Conservation (phyloP, 2,329 filamentous ascomycete genomes). For the Xylariales sp. region DNA sequence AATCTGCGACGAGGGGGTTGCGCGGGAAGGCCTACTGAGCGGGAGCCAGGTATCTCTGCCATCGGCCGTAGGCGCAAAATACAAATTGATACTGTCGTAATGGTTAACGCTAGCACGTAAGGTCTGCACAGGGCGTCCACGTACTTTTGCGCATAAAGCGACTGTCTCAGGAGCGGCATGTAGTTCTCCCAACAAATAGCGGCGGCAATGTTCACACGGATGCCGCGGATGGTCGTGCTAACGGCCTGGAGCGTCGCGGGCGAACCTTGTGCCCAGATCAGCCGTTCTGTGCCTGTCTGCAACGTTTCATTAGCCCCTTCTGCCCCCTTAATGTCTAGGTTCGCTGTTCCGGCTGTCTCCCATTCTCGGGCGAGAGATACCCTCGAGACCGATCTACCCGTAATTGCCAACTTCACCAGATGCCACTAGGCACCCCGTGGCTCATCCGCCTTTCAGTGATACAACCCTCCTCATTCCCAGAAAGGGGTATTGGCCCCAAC, state of each 20-base stretch:
- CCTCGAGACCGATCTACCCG: background rate
- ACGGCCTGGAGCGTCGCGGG: constrained; percentile 83
- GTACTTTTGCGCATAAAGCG: constrained; percentile 83
- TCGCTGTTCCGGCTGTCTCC: background rate
- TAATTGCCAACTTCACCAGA: background rate
- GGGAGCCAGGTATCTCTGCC: constrained; percentile 81
- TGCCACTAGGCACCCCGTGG: background rate
- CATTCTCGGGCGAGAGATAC: background rate
- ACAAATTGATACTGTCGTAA: constrained; percentile 74
- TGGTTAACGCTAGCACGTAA: constrained; percentile 4
- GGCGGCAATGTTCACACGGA: constrained; percentile 81
- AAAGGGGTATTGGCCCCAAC: background rate
- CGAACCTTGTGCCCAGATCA: constrained; percentile 90
- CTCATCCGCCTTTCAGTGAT: background rate
- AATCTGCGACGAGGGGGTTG: constrained; percentile 42
- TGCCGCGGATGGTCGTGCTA: constrained; percentile 80
- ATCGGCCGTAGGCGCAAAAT: constrained; percentile 91
- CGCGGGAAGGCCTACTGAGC: constrained; percentile 33
- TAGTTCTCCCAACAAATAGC: constrained; percentile 98
- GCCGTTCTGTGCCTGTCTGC: constrained; percentile 68
- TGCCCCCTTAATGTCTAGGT: background rate
- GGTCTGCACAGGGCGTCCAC: background rate
- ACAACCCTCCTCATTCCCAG: background rate
- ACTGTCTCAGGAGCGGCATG: constrained; percentile 88
- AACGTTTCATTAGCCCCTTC: constrained; percentile 22